Evolutionary conservation across 2,329 filamentous ascomycete species (phyloP), one percentile per base, ranked within the genome.

Genomic region (Phialemonium atrogriseum): DNA sequence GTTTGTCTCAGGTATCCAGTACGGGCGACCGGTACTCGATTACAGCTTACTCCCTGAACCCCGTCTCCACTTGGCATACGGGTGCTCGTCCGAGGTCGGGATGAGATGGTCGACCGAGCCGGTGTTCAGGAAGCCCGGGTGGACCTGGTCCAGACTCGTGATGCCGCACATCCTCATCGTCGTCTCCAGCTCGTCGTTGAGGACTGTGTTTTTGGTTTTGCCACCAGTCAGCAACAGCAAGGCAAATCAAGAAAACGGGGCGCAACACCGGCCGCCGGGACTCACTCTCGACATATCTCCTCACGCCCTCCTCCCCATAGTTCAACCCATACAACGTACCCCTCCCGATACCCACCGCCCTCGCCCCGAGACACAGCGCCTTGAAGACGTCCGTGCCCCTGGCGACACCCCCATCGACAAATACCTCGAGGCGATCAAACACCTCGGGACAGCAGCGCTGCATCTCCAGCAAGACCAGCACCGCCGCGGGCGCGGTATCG

Each of bases 351-450:
- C 77, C 77, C 0, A 77, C 77, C 0, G 71, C 76, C 32, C 59
- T 76, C 0, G 76, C 78, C 0, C 79, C 79, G 0, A 83, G 55
- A 32, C 74, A 78, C 9, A 83, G 46, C 0, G 74, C 76, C 50
- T 83, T 83, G 42, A 84, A 64, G 4, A 83, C 70, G 45, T 84
- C 78, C 0, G 74, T 73, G 0, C 79, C 79, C 12, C 77, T 58
- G n/a, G 66, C 63, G 18, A 84, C 64, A 0, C 79, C 79, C 1
- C 77, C 75, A 39, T 84, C 78, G 4, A 83, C 57, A 32, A 69
- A 73, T 1, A 83, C 68, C 44, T 80, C 73, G 49, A 81, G 60
- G 32, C 55, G 54, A 16, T 68, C 63, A 31, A 82, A 74, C 1
- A 83, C 62, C 33, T 71, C 60, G 0, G 77, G 77, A 24, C 69